Evolutionary conservation across 2,329 filamentous ascomycete genomes (phyloP), one percentile per base, ranked within the genome.

Genomic region (Parasarocladium wereldwijsianum): DNA sequence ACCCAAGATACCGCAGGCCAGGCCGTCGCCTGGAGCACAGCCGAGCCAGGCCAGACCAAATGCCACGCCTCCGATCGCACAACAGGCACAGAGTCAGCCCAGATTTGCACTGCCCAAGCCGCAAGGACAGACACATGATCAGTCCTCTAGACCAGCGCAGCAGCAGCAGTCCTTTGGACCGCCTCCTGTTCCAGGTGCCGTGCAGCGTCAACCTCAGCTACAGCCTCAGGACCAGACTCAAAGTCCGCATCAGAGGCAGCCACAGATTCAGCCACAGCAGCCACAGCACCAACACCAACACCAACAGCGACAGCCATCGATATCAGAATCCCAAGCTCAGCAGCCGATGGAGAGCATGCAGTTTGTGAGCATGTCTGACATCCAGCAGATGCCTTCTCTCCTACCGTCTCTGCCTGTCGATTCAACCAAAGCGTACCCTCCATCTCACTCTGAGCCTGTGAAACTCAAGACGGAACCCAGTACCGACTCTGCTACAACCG

Each of bases 351-450:
- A 34, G 24, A 26, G 23, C 13, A n/a, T 47, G 29, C 43, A 51
- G 25, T 56, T 50, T 38, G 54, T 57, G 20, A 57, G 54, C 24
- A 38, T 54, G 23, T 50, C 54, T 32, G 50, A 55, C 26, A 53
- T 57, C 12, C 50, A 55, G 26, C 45, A 45, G 23, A 37, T 46
- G 8, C 50, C 50, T 5, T 40, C 44, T 3, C 40, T 42, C 13
- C 43, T 41, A 7, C 45, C 41, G 19, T 40, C 45, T 11, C 13
- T 26, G 13, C 29, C 20, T 14, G n/a, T 28, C 19, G 20, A 17
- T 24, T 22, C 29, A 26, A 29, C n/a, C n/a, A n/a, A n/a, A n/a
- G n/a, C n/a, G n/a, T n/a, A n/a, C n/a, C n/a, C n/a, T n/a, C n/a
- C n/a, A n/a, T n/a, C n/a, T n/a, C n/a, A n/a, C n/a, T n/a, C n/a